A percentile compares a stretch with the other conserved stretches of the same genome.
Evolutionary conservation across 768 basidiomycete genomes (phyloP).

Genomic region (Russula sp.): DNA sequence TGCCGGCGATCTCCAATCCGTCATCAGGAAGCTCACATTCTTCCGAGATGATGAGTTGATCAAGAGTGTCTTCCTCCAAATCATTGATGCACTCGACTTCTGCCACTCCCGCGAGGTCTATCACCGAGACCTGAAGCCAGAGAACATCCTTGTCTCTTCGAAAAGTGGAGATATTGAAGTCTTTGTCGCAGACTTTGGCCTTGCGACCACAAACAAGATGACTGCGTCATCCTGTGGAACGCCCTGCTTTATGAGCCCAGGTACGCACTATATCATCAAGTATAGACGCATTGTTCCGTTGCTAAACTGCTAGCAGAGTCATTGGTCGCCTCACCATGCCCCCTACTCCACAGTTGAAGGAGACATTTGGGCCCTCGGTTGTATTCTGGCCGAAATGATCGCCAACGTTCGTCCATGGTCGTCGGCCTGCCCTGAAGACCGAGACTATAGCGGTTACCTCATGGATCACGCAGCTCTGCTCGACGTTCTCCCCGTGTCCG

Average conservation of each 20-base stretch:
- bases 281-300: accelerated
- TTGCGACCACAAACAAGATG: conserved; percentile 21
- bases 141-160: conserved; percentile 14
- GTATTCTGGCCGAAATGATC: conserved; percentile 24
- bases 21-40: conserved; percentile 12
- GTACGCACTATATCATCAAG: neutral
- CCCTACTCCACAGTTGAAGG: conserved; percentile 6
- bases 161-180: conserved; percentile 9
- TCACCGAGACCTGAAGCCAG: conserved; percentile 21
- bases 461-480: conserved; percentile 2
- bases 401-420: conserved; percentile 12
- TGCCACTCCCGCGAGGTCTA: conserved; percentile 24
- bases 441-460: neutral
- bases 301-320: conserved; percentile 9
- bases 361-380: conserved; percentile 25
- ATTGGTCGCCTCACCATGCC: neutral
- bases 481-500: conserved; percentile 34
- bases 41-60: conserved; percentile 22
- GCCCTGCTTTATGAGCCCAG: conserved; percentile 24
- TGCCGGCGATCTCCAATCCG: conserved; percentile 19
- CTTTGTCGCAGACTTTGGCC: conserved; percentile 24
- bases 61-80: conserved; percentile 19
- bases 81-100: conserved; percentile 21
- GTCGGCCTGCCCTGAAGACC: conserved; percentile 5
- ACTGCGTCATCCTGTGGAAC: conserved; percentile 17